Conservation (phyloP, 148 eudicot species). For the Silene uniflora region DNA sequence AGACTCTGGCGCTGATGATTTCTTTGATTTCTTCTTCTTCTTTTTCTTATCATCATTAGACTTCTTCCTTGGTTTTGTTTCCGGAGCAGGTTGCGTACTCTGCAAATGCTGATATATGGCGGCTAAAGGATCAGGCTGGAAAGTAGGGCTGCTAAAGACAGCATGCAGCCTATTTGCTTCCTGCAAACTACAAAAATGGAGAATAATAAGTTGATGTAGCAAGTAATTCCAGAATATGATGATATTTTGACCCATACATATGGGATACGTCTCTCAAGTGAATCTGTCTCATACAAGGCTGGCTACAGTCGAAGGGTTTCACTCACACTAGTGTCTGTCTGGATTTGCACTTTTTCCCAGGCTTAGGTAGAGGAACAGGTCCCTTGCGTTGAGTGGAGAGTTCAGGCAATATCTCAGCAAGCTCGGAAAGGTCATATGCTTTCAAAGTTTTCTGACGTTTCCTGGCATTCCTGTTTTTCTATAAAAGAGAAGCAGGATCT, state of each 20-base stretch:
- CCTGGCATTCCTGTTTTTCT: conserved; percentile 46
- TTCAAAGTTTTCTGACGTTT: conserved; percentile 59
- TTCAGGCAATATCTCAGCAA: conserved; percentile 74
- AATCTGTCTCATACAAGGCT: background rate
- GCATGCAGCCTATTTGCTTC: conserved; percentile 56
- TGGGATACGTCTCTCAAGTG: background rate
- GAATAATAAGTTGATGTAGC: background rate
- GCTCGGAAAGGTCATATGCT: conserved; percentile 80
- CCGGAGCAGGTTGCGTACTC: conserved; percentile 64
- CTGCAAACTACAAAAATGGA: conserved; percentile 46
- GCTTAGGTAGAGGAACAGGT: conserved; percentile 30
- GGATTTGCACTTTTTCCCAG: conserved; percentile 63
- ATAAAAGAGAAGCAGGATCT: background rate
- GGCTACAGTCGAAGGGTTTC: background rate
- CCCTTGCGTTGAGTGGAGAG: conserved; percentile 30
- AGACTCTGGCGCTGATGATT: conserved; percentile 38
- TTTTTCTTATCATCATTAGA: conserved; percentile 37
- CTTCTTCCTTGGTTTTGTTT: conserved; percentile 42
- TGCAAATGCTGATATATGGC: conserved; percentile 77
- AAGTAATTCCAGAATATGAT: background rate
- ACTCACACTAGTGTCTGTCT: conserved; percentile 71
- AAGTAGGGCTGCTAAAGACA: conserved; percentile 55
- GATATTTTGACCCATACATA: background rate
- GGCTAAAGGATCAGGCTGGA: conserved; percentile 70
- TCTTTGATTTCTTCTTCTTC: conserved; percentile 58